These are phyloP conservation scores for Eucalyptus viminalis DNA, from an alignment of 345 rosid species.

Conservation along the genomic window DNA sequence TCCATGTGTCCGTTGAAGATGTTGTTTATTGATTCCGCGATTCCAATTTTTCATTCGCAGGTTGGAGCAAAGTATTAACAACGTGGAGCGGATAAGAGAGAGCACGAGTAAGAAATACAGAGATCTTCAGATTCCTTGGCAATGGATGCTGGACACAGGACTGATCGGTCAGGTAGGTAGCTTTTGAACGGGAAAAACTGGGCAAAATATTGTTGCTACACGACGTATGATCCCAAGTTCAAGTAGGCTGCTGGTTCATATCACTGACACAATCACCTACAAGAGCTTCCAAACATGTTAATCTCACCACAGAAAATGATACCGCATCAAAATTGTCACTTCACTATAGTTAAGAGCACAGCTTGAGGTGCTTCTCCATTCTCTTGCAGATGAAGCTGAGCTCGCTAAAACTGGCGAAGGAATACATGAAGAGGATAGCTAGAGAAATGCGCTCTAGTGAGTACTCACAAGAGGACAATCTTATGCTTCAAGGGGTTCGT, in stretches of 20 bases:
- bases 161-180: constrained; percentile 72
- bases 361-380: not conserved
- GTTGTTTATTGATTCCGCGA: not conserved
- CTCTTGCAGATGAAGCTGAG: constrained; percentile 60
- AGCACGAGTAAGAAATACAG: constrained; percentile 54
- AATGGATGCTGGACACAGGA: constrained; percentile 81
- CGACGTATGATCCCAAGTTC: not conserved
- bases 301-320: not conserved
- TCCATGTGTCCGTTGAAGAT: not conserved
- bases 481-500: constrained; percentile 65
- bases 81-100: constrained; percentile 54
- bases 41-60: constrained; percentile 19
- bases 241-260: not conserved
- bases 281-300: not conserved
- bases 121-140: constrained; percentile 86
- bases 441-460: constrained; percentile 32
- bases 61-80: constrained; percentile 61
- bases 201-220: not conserved
- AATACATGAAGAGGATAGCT: constrained; percentile 50
- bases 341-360: not conserved
- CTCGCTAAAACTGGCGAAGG: constrained; percentile 54
- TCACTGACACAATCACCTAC: not conserved
- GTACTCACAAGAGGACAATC: constrained; percentile 20
- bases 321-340: not conserved
- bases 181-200: not conserved